phyloP scores from a whole-genome alignment of 2,329 filamentous ascomycete genomes.

The Penicillium psychrosexuale region DNA sequence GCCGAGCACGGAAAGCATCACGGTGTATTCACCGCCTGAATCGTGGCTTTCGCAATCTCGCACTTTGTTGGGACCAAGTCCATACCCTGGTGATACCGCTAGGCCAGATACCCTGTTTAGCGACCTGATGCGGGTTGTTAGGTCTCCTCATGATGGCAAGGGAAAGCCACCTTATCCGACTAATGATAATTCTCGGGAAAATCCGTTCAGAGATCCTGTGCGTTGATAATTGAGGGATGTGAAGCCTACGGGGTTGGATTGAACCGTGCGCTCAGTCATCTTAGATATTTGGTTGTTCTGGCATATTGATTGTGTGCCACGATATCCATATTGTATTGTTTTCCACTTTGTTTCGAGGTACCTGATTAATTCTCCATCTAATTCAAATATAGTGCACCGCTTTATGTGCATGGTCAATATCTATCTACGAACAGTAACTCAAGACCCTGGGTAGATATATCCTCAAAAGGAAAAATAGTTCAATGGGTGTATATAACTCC shows the following conservation, averaged over 20 bases:
- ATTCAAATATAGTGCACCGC: not conserved
- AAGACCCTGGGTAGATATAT: not conserved
- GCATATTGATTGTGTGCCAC: slow-evolving; percentile 1
- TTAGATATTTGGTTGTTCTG: not conserved
- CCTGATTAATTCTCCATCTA: not conserved
- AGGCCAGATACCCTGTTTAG: slow-evolving; percentile 38
- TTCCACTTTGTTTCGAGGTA: not conserved
- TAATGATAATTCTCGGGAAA: slow-evolving; percentile 9
- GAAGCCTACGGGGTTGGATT: not conserved
- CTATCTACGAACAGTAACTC: not conserved
- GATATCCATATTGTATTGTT: slow-evolving; percentile 3
- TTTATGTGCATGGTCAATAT: not conserved
- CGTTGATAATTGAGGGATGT: not conserved
- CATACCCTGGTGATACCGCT: slow-evolving; percentile 20
- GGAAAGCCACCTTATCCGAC: slow-evolving; percentile 31
- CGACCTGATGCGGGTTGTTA: slow-evolving; percentile 40
- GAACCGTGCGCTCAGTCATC: not conserved
- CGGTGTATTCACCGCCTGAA: slow-evolving; percentile 45
- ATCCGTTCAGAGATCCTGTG: slow-evolving; percentile 3
- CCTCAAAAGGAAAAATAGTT: not conserved
- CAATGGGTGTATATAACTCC: slow-evolving; percentile 5
- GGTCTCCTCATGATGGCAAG: slow-evolving; percentile 20
- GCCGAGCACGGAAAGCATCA: slow-evolving; percentile 46
- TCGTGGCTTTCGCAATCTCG: slow-evolving; percentile 27
- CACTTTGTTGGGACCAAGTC: slow-evolving; percentile 26